phyloP scores from a whole-genome alignment of 2,329 filamentous ascomycete species.

The Chrysoporthe puriensis region DNA sequence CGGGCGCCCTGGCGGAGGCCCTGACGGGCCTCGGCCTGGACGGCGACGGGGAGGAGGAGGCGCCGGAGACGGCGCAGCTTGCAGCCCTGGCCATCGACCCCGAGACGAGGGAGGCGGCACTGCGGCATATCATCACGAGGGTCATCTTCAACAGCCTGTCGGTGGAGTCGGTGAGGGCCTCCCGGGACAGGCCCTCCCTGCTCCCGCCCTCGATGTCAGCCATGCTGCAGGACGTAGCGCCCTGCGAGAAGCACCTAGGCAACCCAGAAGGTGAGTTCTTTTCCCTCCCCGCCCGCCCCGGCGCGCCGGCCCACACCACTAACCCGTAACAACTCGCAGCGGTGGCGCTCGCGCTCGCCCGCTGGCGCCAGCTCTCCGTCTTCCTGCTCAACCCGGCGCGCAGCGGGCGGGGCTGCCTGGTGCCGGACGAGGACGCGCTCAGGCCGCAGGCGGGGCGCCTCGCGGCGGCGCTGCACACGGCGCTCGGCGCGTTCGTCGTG shows the following conservation, averaged over 20 bases:
- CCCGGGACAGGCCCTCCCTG: constrained; percentile 38
- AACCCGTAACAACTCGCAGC: constrained; percentile 26
- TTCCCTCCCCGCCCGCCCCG: no score
- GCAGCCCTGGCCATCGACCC: constrained; percentile 39
- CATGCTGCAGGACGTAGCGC: constrained; percentile 38
- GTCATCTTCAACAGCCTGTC: constrained; percentile 42
- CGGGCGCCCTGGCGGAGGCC: constrained; percentile 31
- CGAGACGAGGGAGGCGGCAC: constrained; percentile 37
- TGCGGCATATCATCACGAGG: constrained; percentile 45
- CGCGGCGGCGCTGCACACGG: constrained; percentile 38
- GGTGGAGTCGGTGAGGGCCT: constrained; percentile 29
- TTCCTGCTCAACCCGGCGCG: constrained; percentile 46
- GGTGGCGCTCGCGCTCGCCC: constrained; percentile 40
- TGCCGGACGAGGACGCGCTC: constrained; percentile 35
- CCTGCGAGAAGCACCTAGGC: constrained; percentile 33
- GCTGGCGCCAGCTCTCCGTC: constrained; percentile 48
- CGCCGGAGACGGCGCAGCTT: constrained; percentile 30
- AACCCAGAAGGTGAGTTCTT: constrained; percentile 40
- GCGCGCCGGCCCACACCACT: no score
- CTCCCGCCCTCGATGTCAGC: constrained; percentile 41
- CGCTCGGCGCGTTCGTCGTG: constrained; percentile 41
- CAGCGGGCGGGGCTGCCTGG: constrained; percentile 42
- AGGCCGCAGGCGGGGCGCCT: constrained; percentile 40
- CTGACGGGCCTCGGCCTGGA: constrained; percentile 37
- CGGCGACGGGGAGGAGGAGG: constrained; percentile 9